Base-by-base conservation (phyloP, 305 asterid species). In the Ajuga reptans region DNA sequence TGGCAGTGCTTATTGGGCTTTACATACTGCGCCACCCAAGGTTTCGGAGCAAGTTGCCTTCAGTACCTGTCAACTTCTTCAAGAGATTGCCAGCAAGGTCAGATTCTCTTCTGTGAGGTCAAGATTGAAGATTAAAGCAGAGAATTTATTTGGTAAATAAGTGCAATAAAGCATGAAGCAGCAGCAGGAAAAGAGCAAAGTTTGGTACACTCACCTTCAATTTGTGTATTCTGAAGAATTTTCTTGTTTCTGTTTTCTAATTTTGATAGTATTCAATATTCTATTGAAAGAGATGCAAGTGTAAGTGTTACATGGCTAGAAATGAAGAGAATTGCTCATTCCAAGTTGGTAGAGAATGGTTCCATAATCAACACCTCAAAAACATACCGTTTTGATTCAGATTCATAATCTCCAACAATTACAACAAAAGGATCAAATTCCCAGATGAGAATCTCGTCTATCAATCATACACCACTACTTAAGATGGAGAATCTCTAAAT, bases 41-140 rank as follows among this genome's bases (percentile, higher is more conserved):
- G 71, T 84, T 93, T 75, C 69, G 97, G 86, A 67, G 83, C 87
- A 84, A 59, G 81, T 29, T 89, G 78, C 99, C 99, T 1, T 84
- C 99, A 0, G 94, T 87, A 16, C 96, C 96, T 10, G 89, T 81
- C 27, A 93, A 93, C 75, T 93, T 90, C 89, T 93, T 93, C 92
- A 87, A 86, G 85, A 90, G 99, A 76, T 75, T 93, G 66, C 95
- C 99, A 63, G 86, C 99, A 9, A 90, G 85, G 79, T 78, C 96
- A 59, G 99, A 93, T 65, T 77, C 84, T 69, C 90, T 93, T 72
- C 79, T 93, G 51, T 93, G 82, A 92, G 79, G 71, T 47, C 75
- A 61, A 60, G 49, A 56, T 36, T 55, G 47, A 54, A 45, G 36
- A 54, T 51, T 52, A 47, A 53, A 72, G 71, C 81, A 59, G 72